Evolutionary conservation across 352 stramenopile genomes (phyloP).

Genomic region (Phytophthora uliginosa): DNA sequence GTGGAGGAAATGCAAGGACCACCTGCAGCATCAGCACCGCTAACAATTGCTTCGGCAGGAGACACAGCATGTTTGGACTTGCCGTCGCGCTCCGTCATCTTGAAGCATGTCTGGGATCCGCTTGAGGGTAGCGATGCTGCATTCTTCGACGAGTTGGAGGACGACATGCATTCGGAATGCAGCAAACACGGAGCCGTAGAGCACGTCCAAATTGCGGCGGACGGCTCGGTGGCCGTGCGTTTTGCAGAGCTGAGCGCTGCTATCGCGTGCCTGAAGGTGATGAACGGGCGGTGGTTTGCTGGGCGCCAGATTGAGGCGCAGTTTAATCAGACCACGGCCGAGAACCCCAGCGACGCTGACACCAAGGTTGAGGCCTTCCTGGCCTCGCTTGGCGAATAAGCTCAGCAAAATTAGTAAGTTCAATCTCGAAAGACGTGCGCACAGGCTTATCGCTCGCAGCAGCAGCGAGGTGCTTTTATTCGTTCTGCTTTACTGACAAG

Average conservation of each 20-base stretch:
- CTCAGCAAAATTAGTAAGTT: conserved; percentile 18
- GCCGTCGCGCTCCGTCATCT: conserved; percentile 72
- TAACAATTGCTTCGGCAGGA: not conserved
- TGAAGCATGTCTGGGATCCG: conserved; percentile 73
- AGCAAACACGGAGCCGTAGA: conserved; percentile 73
- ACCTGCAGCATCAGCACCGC: not conserved
- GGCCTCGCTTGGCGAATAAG: conserved; percentile 62
- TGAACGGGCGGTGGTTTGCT: conserved; percentile 86
- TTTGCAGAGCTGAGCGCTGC: conserved; percentile 63
- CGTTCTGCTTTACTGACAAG: conserved; percentile 20
- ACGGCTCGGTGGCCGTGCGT: conserved; percentile 71
- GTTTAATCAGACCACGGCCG: conserved; percentile 66
- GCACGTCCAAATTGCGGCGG: conserved; percentile 69
- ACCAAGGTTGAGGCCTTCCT: conserved; percentile 85
- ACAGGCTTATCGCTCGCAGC: not conserved
- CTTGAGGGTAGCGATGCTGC: conserved; percentile 49
- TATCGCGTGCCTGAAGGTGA: conserved; percentile 80
- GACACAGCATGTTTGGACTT: conserved; percentile 36
- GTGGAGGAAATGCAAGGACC: not conserved
- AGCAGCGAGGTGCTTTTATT: not conserved
- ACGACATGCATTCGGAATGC: conserved; percentile 84
- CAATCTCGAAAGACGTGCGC: not conserved
- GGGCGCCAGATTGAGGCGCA: conserved; percentile 69
- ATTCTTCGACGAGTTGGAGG: conserved; percentile 82
- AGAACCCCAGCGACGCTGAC: conserved; percentile 71